Percentiles rank a stretch among this genome's conserved stretches.
These are phyloP conservation scores for Aspergillus carlsbadensis DNA, from an alignment of 495 filamentous ascomycete genomes.

Conservation along the genomic window DNA sequence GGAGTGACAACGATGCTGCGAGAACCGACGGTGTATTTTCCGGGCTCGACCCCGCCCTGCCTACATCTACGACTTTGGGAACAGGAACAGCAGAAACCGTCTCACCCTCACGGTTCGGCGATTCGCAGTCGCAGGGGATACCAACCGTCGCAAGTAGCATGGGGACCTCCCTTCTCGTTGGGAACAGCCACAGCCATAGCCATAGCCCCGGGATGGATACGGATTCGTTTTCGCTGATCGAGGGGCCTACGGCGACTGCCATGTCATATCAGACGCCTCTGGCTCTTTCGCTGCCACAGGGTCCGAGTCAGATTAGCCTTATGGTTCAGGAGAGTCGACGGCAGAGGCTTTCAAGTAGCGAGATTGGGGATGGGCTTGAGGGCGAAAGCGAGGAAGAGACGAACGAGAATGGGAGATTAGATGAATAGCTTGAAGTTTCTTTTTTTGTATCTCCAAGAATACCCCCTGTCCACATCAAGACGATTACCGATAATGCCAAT, in stretches of 20 bases:
- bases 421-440: not conserved
- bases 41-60: too few relatives aligned
- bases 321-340: constrained; percentile 21
- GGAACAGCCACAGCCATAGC: not conserved
- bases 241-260: not conserved
- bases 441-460: not conserved
- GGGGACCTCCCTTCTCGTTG: constrained; percentile 5
- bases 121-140: constrained; percentile 3
- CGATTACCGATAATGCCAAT: constrained; percentile 5
- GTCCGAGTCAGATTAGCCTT: constrained; percentile 21
- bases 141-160: constrained; percentile 1
- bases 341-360: not conserved
- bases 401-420: not conserved
- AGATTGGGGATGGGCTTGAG: too few relatives aligned
- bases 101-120: constrained; percentile 7
- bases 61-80: not conserved
- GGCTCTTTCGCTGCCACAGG: not conserved
- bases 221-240: not conserved
- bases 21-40: too few relatives aligned
- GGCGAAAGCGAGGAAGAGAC: not conserved
- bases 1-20: too few relatives aligned
- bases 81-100: not conserved
- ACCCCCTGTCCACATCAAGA: not conserved
- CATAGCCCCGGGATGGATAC: not conserved
- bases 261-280: not conserved